A percentile compares a stretch with the other conserved stretches of the same genome.
phyloP scores from a whole-genome alignment of 2,329 filamentous ascomycete species.

The Xylariales sp. region DNA sequence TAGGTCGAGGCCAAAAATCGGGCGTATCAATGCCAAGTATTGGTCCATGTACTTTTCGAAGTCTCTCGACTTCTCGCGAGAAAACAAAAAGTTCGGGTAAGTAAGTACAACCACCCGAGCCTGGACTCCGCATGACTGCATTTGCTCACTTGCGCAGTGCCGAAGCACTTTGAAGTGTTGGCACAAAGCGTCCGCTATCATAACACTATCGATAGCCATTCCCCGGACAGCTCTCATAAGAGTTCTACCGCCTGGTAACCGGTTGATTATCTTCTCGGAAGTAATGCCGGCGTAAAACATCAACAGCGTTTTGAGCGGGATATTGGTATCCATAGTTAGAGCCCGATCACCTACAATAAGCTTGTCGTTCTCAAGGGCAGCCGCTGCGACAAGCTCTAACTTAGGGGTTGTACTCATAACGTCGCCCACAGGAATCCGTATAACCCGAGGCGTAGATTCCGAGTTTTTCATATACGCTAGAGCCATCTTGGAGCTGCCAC shows the following conservation, averaged over 20 bases:
- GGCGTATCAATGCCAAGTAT: background rate
- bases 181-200: background rate
- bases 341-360: background rate
- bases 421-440: background rate
- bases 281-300: background rate
- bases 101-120: background rate
- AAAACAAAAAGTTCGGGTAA: background rate
- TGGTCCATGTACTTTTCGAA: background rate
- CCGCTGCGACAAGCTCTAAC: background rate
- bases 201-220: background rate
- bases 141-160: background rate
- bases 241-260: background rate
- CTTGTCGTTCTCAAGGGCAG: background rate
- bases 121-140: background rate
- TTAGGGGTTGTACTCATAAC: background rate
- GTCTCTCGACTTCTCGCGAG: background rate
- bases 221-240: background rate
- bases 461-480: background rate
- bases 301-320: background rate
- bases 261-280: background rate
- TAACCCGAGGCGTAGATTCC: background rate
- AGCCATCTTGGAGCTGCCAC: background rate
- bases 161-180: background rate
- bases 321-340: background rate
- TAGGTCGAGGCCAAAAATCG: background rate